A percentile compares a stretch with the other conserved stretches of the same genome.
Conservation (phyloP, 2,329 filamentous ascomycete species). For the Nectriaceae sp. region DNA sequence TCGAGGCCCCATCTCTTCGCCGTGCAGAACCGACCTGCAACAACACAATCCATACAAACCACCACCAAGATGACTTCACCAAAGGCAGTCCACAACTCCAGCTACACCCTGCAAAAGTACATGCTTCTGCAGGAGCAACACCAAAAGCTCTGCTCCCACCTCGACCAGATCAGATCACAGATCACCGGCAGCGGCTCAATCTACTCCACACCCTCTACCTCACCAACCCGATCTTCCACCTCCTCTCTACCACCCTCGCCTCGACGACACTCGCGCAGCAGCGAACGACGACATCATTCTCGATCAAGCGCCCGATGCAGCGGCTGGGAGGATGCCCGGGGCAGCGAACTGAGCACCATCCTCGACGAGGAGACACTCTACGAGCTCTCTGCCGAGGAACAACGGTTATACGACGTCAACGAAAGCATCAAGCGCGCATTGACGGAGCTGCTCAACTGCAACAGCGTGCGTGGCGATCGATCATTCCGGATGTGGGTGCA, state of each 20-base stretch:
- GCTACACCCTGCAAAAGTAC: conserved; percentile 56
- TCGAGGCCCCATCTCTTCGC: conserved; percentile 28
- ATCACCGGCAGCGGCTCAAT: conserved; percentile 38
- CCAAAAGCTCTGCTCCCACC: conserved; percentile 52
- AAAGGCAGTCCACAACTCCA: conserved; percentile 35
- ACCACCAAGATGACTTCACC: conserved; percentile 30
- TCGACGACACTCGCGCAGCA: conserved; percentile 41
- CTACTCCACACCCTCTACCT: conserved; percentile 57
- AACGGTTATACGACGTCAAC: conserved; percentile 57
- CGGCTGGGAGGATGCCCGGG: conserved; percentile 33
- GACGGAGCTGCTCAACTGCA: conserved; percentile 63
- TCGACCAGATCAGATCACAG: conserved; percentile 52
- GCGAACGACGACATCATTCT: conserved; percentile 25
- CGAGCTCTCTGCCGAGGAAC: conserved; percentile 54
- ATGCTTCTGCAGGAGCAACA: conserved; percentile 56
- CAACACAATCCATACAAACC: conserved; percentile 21
- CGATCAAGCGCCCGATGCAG: conserved; percentile 34
- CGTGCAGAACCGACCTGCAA: conserved; percentile 22
- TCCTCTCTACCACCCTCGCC: conserved; percentile 51
- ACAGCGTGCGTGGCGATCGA: conserved; percentile 51
- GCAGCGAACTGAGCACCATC: conserved; percentile 41
- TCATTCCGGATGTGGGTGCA: conserved; percentile 61
- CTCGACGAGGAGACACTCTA: conserved; percentile 49
- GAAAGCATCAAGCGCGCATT: conserved; percentile 63
- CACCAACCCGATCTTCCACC: conserved; percentile 55